Conservation (phyloP, 2,329 filamentous ascomycete genomes). For the Colletotrichum navitas region DNA sequence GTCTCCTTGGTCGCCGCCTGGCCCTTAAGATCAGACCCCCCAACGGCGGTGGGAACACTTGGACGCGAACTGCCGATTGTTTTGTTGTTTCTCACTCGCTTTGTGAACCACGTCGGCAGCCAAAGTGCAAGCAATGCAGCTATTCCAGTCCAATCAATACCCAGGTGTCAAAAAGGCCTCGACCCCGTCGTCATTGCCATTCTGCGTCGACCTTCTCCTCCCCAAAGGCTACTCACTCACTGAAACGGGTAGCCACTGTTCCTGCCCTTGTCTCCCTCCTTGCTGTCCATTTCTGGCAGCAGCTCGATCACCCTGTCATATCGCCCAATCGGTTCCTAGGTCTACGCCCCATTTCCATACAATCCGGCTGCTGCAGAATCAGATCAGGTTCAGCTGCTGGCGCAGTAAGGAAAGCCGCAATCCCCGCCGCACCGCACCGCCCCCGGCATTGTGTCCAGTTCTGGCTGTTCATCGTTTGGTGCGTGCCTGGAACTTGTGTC, state of each 20-base stretch:
- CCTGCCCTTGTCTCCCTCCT: not conserved
- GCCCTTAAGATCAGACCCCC: conserved; percentile 10
- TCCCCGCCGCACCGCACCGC: conserved; percentile 23
- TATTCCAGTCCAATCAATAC: conserved; percentile 7
- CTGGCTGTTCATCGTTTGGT: not conserved
- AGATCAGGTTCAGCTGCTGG: not conserved
- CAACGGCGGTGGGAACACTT: conserved; percentile 14
- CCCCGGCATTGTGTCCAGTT: conserved; percentile 12
- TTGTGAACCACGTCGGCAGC: not conserved
- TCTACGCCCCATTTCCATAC: conserved; percentile 3
- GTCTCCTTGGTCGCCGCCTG: conserved; percentile 5
- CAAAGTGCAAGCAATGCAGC: not conserved
- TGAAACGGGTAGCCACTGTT: not conserved
- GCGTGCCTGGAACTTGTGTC: conserved; percentile 14
- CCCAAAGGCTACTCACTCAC: not conserved
- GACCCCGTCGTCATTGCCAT: not conserved
- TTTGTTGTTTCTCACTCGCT: conserved; percentile 12
- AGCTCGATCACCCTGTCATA: not conserved
- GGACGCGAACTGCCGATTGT: conserved; percentile 6
- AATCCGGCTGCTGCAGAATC: not conserved
- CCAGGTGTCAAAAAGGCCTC: conserved; percentile 16
- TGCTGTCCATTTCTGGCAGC: not conserved
- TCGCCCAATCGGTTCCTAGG: not conserved
- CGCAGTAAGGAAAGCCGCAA: conserved; percentile 15
- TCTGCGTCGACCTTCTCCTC: not conserved